A percentile compares a stretch with the other conserved stretches of the same genome.
Evolutionary conservation across 257 asterid species (phyloP).

Genomic region (Salvia rosmarinus): DNA sequence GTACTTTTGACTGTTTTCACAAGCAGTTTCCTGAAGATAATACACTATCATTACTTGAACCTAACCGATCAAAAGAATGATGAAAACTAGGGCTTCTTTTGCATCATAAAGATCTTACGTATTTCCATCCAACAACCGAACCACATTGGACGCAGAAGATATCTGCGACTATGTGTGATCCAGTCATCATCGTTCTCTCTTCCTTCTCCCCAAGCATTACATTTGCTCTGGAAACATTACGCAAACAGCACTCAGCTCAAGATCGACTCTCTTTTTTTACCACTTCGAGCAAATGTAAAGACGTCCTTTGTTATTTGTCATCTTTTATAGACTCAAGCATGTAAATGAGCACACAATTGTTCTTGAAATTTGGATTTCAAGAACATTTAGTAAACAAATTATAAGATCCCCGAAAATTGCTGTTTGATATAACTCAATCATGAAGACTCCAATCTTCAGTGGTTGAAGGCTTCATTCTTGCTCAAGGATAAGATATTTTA

Average conservation of each 20-base stretch:
- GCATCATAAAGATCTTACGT: conserved; percentile 49
- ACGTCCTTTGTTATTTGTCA: not conserved
- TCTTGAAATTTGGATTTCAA: not conserved
- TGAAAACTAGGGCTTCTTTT: not conserved
- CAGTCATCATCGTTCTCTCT: conserved; percentile 78
- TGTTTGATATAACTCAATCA: conserved; percentile 1
- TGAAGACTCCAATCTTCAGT: no score
- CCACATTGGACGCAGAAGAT: conserved; percentile 73
- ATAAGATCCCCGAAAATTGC: not conserved
- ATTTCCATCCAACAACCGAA: conserved; percentile 80
- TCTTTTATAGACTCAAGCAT: not conserved
- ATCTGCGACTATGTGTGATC: conserved; percentile 67
- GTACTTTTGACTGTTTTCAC: conserved; percentile 88
- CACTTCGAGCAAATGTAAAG: conserved; percentile 1
- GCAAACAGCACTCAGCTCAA: not conserved
- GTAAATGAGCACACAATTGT: not conserved
- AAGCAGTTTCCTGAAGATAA: conserved; percentile 68
- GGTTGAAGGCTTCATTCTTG: conserved; percentile 23
- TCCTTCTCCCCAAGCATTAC: conserved; percentile 67
- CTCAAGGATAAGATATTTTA: not conserved
- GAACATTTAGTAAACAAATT: not conserved
- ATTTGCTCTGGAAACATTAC: conserved; percentile 53
- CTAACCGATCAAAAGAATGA: not conserved
- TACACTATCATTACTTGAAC: not conserved
- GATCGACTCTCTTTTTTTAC: not conserved